Base-by-base conservation (phyloP, 805 yeast species). In the Ogataea trehalophila region DNA sequence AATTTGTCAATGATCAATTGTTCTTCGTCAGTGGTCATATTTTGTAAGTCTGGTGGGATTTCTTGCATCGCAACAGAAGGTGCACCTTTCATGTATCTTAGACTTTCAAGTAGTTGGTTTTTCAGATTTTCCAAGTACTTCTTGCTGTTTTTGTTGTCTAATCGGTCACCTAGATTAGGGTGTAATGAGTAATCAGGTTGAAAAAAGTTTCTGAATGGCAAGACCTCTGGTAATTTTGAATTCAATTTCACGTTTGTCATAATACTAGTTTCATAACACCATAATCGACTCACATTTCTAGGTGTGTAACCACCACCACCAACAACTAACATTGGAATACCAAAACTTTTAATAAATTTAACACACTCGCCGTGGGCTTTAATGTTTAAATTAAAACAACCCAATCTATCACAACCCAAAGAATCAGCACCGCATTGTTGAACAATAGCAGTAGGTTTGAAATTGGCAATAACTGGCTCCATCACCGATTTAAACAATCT, bases 241-340 rank as follows among this genome's bases (percentile, higher is more conserved):
- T 88, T 87, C 58, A 92, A 71, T 42, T 83, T 75, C 14, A 85
- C 88, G 57, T 87, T 85, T 55, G 94, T 84, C 62, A 92, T 75
- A 26, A 94, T 75, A 34, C 97, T 92, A 1, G 98, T 92, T 67
- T 92, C 99, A 65, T 85, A 90, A 58, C 96, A 85, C 99, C 99
- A 92, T 33, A 95, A 76, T 56, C 98, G 75, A 37, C 95, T 85
- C 14, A 92, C 99, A 62, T 92, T 92, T 60, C 97, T 76, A 63
- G 96, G 96, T 2, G 99, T 94, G 67, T 92, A 92, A 17, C 99
- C 99, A 50, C 99, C 99, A 44, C 99, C 99, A 20, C 99, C 99
- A 13, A 92, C 71, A 6, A 91, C 96, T 55, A 92, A 71, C 78
- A 89, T 80, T 9, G 98, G 98, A 35, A 91, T 69, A 15, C 95